Evolutionary conservation across 805 yeast species (phyloP).

Genomic region (Candida awuae): DNA sequence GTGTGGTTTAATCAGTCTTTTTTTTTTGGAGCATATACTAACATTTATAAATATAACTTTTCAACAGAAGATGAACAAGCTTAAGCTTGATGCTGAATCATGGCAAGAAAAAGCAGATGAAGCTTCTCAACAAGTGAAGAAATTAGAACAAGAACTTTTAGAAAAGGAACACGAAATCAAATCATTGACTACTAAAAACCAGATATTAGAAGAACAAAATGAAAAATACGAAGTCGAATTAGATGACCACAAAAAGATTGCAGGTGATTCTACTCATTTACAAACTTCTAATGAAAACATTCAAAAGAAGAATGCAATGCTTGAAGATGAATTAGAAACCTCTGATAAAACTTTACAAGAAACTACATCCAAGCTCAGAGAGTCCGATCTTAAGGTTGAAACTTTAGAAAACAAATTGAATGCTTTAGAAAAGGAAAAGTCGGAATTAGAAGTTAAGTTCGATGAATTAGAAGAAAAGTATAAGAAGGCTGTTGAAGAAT

Average conservation of each 20-base stretch:
- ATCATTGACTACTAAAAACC: constrained; percentile 85
- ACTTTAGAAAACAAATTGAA: constrained; percentile 91
- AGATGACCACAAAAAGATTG: constrained; percentile 70
- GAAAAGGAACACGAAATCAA: constrained; percentile 95
- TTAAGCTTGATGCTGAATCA: constrained; percentile 90
- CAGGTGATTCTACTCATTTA: constrained; percentile 84
- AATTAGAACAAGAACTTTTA: constrained; percentile 82
- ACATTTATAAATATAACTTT: neutral
- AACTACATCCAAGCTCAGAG: constrained; percentile 89
- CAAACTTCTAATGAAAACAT: constrained; percentile 85
- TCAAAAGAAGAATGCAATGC: constrained; percentile 78
- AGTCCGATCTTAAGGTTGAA: constrained; percentile 92
- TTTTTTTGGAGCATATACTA: neutral
- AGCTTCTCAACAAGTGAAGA: constrained; percentile 69
- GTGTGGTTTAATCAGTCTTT: neutral
- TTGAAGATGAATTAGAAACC: constrained; percentile 87
- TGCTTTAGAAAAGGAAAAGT: constrained; percentile 87
- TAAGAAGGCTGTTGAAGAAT: constrained; percentile 79
- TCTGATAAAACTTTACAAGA: constrained; percentile 87
- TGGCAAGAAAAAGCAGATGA: constrained; percentile 98
- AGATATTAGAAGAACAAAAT: constrained; percentile 73
- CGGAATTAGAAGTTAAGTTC: constrained; percentile 79
- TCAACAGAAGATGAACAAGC: constrained; percentile 68
- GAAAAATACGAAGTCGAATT: constrained; percentile 73
- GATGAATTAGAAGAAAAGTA: constrained; percentile 83